phyloP scores from a whole-genome alignment of 2,329 filamentous ascomycete species.

The Alternaria sp. region DNA sequence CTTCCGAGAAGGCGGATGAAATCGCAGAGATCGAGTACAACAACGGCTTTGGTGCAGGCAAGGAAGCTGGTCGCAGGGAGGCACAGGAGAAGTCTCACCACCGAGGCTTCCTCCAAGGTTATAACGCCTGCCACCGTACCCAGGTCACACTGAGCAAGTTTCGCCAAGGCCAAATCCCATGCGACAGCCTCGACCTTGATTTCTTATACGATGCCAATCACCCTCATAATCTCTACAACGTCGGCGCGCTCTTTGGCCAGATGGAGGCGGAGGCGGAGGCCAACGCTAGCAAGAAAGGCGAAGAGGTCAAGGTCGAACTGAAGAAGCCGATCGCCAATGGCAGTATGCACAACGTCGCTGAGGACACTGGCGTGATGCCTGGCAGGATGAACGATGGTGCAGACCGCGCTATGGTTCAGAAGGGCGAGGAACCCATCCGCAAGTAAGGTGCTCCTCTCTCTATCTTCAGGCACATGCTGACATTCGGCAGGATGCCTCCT shows the following conservation, averaged over 20 bases:
- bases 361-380: neutral
- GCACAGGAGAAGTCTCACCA: neutral
- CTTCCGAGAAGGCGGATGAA: slow-evolving; percentile 4
- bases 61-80: slow-evolving; percentile 9
- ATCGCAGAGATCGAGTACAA: slow-evolving; percentile 22
- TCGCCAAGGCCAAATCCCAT: slow-evolving; percentile 25
- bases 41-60: slow-evolving; percentile 20
- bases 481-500: neutral
- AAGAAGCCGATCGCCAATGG: neutral
- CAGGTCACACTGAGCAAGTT: slow-evolving; percentile 22
- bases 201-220: slow-evolving; percentile 34
- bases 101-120: slow-evolving; percentile 32
- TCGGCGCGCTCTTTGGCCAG: slow-evolving; percentile 20
- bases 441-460: slow-evolving; percentile 12
- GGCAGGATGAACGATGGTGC: neutral
- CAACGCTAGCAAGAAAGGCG: no score
- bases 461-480: neutral
- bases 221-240: slow-evolving; percentile 25
- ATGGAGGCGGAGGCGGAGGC: neutral
- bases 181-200: slow-evolving; percentile 27
- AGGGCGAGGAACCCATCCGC: slow-evolving; percentile 8
- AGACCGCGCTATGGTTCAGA: neutral
- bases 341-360: neutral
- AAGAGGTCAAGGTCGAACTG: neutral
- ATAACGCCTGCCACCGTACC: slow-evolving; percentile 23